A percentile compares a stretch with the other conserved stretches of the same genome.
phyloP scores from a whole-genome alignment of 2,329 filamentous ascomycete genomes.

The Claviceps maximensis region DNA sequence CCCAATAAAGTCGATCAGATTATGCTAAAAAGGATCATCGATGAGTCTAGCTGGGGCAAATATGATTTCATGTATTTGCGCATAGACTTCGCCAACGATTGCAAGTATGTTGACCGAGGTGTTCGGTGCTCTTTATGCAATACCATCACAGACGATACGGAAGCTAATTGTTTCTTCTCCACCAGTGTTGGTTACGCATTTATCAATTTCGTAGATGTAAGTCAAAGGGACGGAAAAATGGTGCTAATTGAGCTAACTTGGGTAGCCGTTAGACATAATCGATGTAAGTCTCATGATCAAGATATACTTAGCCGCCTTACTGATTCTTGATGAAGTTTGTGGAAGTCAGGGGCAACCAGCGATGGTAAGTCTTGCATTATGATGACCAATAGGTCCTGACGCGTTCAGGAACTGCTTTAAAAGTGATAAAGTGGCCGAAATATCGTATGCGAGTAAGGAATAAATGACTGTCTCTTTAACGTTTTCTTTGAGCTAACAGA shows the following conservation, averaged over 20 bases:
- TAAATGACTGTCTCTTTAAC: too few relatives aligned
- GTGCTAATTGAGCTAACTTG: conserved; percentile 15
- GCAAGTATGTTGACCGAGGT: conserved; percentile 48
- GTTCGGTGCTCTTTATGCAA: conserved; percentile 1
- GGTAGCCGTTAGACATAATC: conserved; percentile 61
- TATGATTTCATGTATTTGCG: conserved; percentile 95
- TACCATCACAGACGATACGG: neutral
- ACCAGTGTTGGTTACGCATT: conserved; percentile 88
- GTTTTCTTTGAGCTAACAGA: neutral
- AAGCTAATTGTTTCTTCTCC: conserved; percentile 1
- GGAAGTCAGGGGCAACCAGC: conserved; percentile 53
- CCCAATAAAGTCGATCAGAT: conserved; percentile 76
- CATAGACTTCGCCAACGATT: conserved; percentile 75
- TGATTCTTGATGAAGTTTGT: conserved; percentile 45
- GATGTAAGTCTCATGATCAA: conserved; percentile 34
- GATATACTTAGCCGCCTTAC: neutral
- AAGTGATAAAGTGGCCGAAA: conserved; percentile 72
- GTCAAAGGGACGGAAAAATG: conserved; percentile 15
- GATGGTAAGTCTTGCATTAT: conserved; percentile 38
- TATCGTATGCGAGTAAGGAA: conserved; percentile 82
- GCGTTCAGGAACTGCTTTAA: conserved; percentile 59
- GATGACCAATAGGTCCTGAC: conserved; percentile 1
- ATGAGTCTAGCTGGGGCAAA: conserved; percentile 63
- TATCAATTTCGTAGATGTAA: conserved; percentile 80
- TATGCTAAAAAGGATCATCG: conserved; percentile 66